Conservation (phyloP, 257 asterid genomes). For the Solanum sparsipilum region DNA sequence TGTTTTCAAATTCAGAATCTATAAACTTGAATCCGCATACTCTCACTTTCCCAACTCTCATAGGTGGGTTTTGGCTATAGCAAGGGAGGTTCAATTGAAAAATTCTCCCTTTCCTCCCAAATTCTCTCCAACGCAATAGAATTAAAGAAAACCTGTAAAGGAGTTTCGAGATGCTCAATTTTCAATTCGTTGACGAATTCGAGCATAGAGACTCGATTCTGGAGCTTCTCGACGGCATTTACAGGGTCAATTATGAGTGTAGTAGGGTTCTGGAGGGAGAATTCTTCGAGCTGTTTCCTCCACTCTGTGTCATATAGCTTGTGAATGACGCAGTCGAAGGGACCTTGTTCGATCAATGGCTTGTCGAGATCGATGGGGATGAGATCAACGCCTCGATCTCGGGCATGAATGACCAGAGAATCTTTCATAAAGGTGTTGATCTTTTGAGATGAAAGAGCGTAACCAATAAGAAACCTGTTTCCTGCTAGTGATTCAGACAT, state of each 20-base stretch:
- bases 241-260: slow-evolving; percentile 44
- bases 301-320: slow-evolving; percentile 43
- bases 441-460: slow-evolving; percentile 63
- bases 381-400: slow-evolving; percentile 44
- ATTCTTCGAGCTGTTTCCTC: slow-evolving; percentile 32
- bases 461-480: slow-evolving; percentile 37
- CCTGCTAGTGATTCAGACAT: slow-evolving; percentile 1
- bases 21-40: not conserved
- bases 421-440: slow-evolving; percentile 43
- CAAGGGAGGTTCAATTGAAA: not conserved
- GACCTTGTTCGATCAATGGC: slow-evolving; percentile 52
- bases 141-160: slow-evolving; percentile 7
- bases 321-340: slow-evolving; percentile 64
- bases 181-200: slow-evolving; percentile 34
- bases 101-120: too few species aligned
- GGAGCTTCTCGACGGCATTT: slow-evolving; percentile 47
- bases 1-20: not conserved
- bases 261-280: slow-evolving; percentile 25
- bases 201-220: slow-evolving; percentile 62
- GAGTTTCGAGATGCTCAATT: slow-evolving; percentile 27
- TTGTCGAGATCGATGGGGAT: slow-evolving; percentile 28
- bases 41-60: not conserved
- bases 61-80: not conserved
- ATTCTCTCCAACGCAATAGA: not conserved
- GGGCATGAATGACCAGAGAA: slow-evolving; percentile 43